Evolutionary conservation across 2,329 filamentous ascomycete genomes (phyloP), one percentile per base, ranked within the genome.

Genomic region (Westerdykella aurantiaca): DNA sequence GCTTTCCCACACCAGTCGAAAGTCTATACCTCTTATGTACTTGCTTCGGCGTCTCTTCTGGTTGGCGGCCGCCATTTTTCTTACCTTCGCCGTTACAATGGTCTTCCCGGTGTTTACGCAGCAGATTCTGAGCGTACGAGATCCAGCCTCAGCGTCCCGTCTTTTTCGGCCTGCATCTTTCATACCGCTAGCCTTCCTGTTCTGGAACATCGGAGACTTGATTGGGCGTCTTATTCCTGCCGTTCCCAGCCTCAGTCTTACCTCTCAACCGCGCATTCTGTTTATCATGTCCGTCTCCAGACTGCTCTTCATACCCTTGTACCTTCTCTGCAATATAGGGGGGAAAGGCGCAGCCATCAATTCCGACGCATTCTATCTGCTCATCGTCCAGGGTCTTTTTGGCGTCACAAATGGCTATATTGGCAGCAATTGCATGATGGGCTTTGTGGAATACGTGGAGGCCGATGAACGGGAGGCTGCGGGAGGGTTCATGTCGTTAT

Each of bases 121-220:
- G 39, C 65, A 68, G 43, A 75, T 75, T 39, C 56, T 59, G 45
- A 74, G 61, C 43, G 67, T 73, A 18, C 66, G 61, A 4, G 58
- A 69, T 7, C 46, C 73, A 56, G 38, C 62, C 55, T 49, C 67
- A 49, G 74, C 78, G 11, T 71, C 76, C 11, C 69, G 75, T 13
- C 69, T 94, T 13, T 79, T 94, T 52, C 79, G 81, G 41, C 81
- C 87, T 0, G 75, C 81, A 0, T 82, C 84, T 13, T 98, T 97
- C 65, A 90, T 97, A 45, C 90, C 93, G 0, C 75, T 96, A 0
- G 88, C 80, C 3, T 95, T 97, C 68, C 80, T 97, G 47, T 80
- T 93, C 62, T 98, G 93, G 93, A 98, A 97, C 62, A 64, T 84
- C 2, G 93, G 93, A 35, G 93, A 97, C 63, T 72, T 97, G 6